phyloP scores from a whole-genome alignment of 179 eudicot species.

The Silene vulgaris region DNA sequence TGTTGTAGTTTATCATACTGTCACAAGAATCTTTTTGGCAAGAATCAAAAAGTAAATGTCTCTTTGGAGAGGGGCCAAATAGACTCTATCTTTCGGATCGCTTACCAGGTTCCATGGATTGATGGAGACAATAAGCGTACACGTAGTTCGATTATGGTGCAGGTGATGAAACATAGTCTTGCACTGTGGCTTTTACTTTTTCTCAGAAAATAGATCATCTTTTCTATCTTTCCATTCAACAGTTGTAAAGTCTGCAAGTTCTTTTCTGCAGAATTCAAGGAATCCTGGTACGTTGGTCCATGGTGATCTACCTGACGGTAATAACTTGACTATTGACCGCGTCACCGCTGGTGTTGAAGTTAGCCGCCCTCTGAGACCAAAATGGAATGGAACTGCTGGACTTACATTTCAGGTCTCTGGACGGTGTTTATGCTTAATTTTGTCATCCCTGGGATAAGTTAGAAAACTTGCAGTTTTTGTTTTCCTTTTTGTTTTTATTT shows the following conservation, averaged over 20 bases:
- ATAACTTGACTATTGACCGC: conserved; percentile 70
- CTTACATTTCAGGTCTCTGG: conserved; percentile 74
- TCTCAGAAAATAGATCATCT: neutral
- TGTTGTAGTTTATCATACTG: conserved; percentile 82
- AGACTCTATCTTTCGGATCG: conserved; percentile 82
- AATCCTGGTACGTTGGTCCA: conserved; percentile 91
- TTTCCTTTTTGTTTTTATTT: too few species aligned
- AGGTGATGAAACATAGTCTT: conserved; percentile 40
- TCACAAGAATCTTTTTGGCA: conserved; percentile 88
- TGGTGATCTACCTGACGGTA: conserved; percentile 67
- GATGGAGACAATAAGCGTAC: conserved; percentile 98
- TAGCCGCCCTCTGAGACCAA: conserved; percentile 85
- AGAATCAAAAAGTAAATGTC: conserved; percentile 85
- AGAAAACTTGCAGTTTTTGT: neutral
- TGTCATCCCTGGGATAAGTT: too few species aligned
- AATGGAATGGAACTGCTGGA: conserved; percentile 97
- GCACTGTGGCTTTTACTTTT: neutral
- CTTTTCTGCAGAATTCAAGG: conserved; percentile 71
- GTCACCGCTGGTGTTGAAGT: conserved; percentile 86
- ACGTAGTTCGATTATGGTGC: conserved; percentile 75
- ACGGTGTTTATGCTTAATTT: too few species aligned
- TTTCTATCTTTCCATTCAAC: neutral
- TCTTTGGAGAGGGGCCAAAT: conserved; percentile 96
- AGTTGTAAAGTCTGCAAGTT: conserved; percentile 5
- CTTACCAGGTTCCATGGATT: conserved; percentile 96